Conservation (phyloP, 2,329 filamentous ascomycete species). For the Xylariaceae sp. region DNA sequence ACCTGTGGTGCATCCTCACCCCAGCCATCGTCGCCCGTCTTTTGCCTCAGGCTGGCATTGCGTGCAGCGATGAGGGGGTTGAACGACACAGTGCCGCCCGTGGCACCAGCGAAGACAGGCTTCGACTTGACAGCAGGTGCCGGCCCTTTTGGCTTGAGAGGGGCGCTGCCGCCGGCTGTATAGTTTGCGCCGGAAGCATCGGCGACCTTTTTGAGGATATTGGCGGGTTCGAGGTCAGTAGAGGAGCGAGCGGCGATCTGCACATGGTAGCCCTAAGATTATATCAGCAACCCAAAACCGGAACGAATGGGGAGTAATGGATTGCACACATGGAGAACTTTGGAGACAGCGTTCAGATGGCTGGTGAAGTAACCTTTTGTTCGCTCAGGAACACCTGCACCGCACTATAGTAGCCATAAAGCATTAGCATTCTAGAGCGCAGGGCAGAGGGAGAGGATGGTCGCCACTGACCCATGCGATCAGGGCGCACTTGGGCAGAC, state of each 20-base stretch:
- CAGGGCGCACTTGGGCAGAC: slow-evolving; percentile 83
- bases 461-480: slow-evolving; percentile 67
- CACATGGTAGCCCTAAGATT: slow-evolving; percentile 76
- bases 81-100: slow-evolving; percentile 45
- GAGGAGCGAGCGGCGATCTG: slow-evolving; percentile 95
- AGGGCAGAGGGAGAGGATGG: background rate
- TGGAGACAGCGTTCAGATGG: slow-evolving; percentile 82
- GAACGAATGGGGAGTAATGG: background rate
- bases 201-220: slow-evolving; percentile 86
- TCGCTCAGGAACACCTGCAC: slow-evolving; percentile 93
- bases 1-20: slow-evolving; percentile 89
- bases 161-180: slow-evolving; percentile 59
- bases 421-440: slow-evolving; percentile 6
- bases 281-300: slow-evolving; percentile 12
- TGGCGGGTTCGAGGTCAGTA: slow-evolving; percentile 77
- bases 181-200: slow-evolving; percentile 96
- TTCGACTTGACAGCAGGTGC: slow-evolving; percentile 78
- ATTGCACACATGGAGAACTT: slow-evolving; percentile 63
- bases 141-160: slow-evolving; percentile 46
- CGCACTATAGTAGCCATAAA: slow-evolving; percentile 51
- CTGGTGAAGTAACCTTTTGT: slow-evolving; percentile 99
- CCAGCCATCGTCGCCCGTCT: slow-evolving; percentile 80
- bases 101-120: slow-evolving; percentile 83
- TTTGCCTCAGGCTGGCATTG: slow-evolving; percentile 49
- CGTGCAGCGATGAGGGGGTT: slow-evolving; percentile 65